A percentile compares a stretch with the other conserved stretches of the same genome.
Evolutionary conservation across 2,329 filamentous ascomycete species (phyloP).

Genomic region (Zymoseptoria brevis): DNA sequence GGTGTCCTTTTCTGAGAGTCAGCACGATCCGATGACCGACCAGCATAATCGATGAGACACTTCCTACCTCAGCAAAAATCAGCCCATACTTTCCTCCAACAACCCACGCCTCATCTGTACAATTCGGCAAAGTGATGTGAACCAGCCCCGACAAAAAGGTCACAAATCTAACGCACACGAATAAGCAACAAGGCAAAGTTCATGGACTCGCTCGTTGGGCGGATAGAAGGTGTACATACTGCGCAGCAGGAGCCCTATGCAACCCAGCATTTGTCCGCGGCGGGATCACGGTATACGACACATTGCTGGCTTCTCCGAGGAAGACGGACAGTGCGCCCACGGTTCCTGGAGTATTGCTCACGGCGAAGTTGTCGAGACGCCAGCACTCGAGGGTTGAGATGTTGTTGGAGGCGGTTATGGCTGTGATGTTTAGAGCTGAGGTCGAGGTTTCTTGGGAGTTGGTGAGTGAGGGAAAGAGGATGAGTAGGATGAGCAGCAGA

Average conservation of each 20-base stretch:
- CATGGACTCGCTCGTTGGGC: too few species aligned
- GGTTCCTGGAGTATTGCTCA: conserved; percentile 6
- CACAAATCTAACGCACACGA: conserved; percentile 1
- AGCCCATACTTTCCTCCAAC: conserved; percentile 9
- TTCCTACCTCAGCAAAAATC: conserved; percentile 5
- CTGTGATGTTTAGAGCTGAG: conserved; percentile 9
- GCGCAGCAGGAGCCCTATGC: conserved; percentile 7
- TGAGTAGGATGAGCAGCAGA: background rate
- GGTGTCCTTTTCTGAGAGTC: conserved; percentile 1
- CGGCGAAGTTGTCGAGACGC: conserved; percentile 7
- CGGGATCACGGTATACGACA: conserved; percentile 6
- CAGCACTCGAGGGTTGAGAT: conserved; percentile 10
- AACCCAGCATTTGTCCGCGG: conserved; percentile 7
- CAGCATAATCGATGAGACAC: background rate
- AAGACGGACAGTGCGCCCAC: conserved; percentile 2
- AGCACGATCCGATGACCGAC: background rate
- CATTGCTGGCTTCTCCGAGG: conserved; percentile 5
- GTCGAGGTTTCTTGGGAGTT: background rate
- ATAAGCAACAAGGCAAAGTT: too few species aligned
- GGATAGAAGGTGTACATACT: background rate
- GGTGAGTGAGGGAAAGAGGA: background rate
- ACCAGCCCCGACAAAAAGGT: conserved; percentile 6
- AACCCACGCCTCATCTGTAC: conserved; percentile 7
- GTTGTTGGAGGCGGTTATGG: conserved; percentile 4
- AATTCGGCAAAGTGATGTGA: conserved; percentile 6